A percentile compares a stretch with the other conserved stretches of the same genome.
These are phyloP conservation scores for Trypanosoma theileri DNA, from an alignment of 208 protist genomes.

Conservation along the genomic window DNA sequence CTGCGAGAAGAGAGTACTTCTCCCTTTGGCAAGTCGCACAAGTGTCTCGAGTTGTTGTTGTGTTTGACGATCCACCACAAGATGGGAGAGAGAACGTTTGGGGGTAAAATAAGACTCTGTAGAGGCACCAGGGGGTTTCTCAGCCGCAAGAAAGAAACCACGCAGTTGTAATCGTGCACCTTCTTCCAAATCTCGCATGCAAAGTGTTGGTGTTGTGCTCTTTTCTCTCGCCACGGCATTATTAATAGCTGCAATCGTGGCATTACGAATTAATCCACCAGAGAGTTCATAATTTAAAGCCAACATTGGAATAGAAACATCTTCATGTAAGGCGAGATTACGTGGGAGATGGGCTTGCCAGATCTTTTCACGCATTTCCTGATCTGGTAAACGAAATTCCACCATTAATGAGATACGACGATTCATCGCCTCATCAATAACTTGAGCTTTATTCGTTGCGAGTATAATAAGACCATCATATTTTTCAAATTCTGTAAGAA, in stretches of 20 bases:
- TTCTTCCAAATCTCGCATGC: slow-evolving; percentile 73
- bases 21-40: slow-evolving; percentile 72
- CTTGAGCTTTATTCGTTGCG: slow-evolving; percentile 89
- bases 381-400: slow-evolving; percentile 87
- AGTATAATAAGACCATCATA: slow-evolving; percentile 90
- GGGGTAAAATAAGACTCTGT: slow-evolving; percentile 74
- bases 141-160: slow-evolving; percentile 82
- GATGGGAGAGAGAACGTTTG: slow-evolving; percentile 64
- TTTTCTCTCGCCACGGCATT: slow-evolving; percentile 82
- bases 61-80: slow-evolving; percentile 61
- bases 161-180: slow-evolving; percentile 84
- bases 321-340: slow-evolving; percentile 44
- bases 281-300: slow-evolving; percentile 89
- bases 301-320: slow-evolving; percentile 70
- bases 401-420: slow-evolving; percentile 91
- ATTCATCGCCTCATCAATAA: slow-evolving; percentile 93
- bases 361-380: slow-evolving; percentile 83
- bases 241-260: slow-evolving; percentile 79
- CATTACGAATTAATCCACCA: slow-evolving; percentile 92
- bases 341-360: slow-evolving; percentile 79
- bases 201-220: slow-evolving; percentile 49
- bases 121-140: slow-evolving; percentile 41
- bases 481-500: slow-evolving; percentile 91
- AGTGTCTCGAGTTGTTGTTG: slow-evolving; percentile 50
- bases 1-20: slow-evolving; percentile 82